A percentile compares a stretch with the other conserved stretches of the same genome.
phyloP scores from a whole-genome alignment of 371 early-diverging fungal species.

The Rhizopus microsporus region DNA sequence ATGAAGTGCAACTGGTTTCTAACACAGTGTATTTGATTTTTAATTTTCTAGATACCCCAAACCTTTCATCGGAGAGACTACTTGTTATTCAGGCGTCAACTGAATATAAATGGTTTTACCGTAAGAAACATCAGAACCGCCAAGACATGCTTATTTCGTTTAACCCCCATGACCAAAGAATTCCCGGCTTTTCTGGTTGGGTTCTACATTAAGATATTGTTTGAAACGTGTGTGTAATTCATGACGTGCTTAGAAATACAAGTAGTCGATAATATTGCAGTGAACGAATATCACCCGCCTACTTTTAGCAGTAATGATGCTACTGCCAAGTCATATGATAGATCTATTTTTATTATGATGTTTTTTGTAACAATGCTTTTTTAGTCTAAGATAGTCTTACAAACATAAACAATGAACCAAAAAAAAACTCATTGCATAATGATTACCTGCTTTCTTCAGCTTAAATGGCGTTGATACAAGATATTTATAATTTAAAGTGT shows the following conservation, averaged over 20 bases:
- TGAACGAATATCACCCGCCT: too few species aligned
- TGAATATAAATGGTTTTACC: constrained; percentile 25
- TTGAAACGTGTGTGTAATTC: constrained; percentile 35
- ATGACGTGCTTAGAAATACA: constrained; percentile 26
- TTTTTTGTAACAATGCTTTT: not conserved
- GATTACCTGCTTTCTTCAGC: too few species aligned
- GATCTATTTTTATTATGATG: not conserved
- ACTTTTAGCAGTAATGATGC: not conserved
- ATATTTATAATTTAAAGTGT: too few species aligned
- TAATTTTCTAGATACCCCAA: constrained; percentile 3
- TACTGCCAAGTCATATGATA: not conserved
- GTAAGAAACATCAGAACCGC: constrained; percentile 20
- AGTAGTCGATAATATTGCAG: constrained; percentile 15
- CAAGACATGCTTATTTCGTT: constrained; percentile 29
- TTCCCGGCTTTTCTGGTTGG: constrained; percentile 24
- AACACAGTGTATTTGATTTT: constrained; percentile 14
- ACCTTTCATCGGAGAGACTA: constrained; percentile 8
- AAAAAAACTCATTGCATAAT: too few species aligned
- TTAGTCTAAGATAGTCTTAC: not conserved
- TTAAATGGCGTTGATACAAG: too few species aligned
- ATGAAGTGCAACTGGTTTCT: constrained; percentile 17
- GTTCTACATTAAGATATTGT: constrained; percentile 30
- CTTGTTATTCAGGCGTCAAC: constrained; percentile 19
- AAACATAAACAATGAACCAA: too few species aligned
- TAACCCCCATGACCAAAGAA: constrained; percentile 20